phyloP scores from a whole-genome alignment of 2,329 filamentous ascomycete species.

The Calonectria ilicicola region DNA sequence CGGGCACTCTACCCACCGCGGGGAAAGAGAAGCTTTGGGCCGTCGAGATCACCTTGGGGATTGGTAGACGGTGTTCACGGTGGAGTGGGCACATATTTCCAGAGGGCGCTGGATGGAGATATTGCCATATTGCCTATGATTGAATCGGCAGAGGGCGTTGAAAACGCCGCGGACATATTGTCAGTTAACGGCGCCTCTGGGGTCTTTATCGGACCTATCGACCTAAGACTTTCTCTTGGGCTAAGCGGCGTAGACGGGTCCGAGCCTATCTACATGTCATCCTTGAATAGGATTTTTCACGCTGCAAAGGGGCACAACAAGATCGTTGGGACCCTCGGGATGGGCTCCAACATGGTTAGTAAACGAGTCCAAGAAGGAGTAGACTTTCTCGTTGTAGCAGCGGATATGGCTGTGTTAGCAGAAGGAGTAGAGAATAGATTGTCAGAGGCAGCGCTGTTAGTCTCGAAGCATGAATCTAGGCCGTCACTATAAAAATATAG shows the following conservation, averaged over 20 bases:
- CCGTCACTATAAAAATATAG: too few relatives aligned
- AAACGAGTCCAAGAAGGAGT: background rate
- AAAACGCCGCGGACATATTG: background rate
- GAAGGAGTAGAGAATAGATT: too few relatives aligned
- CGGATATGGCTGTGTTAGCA: background rate
- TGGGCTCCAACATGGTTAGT: background rate
- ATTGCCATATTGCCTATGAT: constrained; percentile 10
- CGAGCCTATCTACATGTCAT: background rate
- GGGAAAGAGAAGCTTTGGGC: background rate
- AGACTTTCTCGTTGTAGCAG: background rate
- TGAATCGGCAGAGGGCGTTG: background rate
- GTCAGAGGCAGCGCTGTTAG: too few relatives aligned
- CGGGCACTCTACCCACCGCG: background rate
- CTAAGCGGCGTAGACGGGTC: background rate
- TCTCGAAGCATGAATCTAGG: too few relatives aligned
- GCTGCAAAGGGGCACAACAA: background rate
- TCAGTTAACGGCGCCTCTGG: background rate
- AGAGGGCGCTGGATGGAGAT: background rate
- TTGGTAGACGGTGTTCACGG: background rate
- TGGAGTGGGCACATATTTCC: background rate
- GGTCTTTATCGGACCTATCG: background rate
- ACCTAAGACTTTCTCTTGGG: background rate
- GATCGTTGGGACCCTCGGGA: background rate
- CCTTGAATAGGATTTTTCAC: background rate
- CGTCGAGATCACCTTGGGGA: background rate